Evolutionary conservation across 495 filamentous ascomycete genomes (phyloP), one percentile per base, ranked within the genome.

Genomic region (Chaetomium fimeti): DNA sequence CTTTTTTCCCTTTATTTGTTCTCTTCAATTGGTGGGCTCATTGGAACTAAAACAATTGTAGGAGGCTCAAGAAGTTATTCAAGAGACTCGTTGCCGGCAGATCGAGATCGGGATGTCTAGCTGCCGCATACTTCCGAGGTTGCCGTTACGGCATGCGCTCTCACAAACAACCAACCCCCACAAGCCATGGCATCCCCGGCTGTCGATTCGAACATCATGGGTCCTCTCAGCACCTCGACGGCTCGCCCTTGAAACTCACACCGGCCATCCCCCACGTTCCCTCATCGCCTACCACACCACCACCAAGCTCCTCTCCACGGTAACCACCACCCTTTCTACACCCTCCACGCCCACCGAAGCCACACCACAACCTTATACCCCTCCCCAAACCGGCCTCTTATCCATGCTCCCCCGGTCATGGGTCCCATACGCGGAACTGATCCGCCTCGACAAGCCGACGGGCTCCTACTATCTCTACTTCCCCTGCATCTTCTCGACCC

Each of bases 391-490:
- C 7, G 93, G 93, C 53, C 73, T 97, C 22, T 77, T 97, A 60
- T 91, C 93, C 3, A 77, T 75, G 54, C 82, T 98, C 38, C 94
- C 94, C 9, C 58, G 71, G 18, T 84, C 89, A 62, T 88, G 89
- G 83, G 82, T 97, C 60, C 94, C 94, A 3, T 97, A 97, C 70
- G 94, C 89, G n/a, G 94, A 98, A 70, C 84, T 98, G 22, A 81
- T 91, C 67, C 88, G 94, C 18, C 85, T 98, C 67, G 93, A 98
- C 77, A 98, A 98, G 77, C 94, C 94, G 25, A 87, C 91, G 0
- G 94, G 94, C 68, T 91, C 93, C 49, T 93, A 94, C 77, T 98
- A 98, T 76, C 89, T 98, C 32, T 97, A 89, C 83, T 91, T 97
- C 71, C 94, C 94, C 18, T 97, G 93, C 71, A 81, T 95, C 42